Conservation (phyloP, 257 asterid species). For the Schizonepeta tenuifolia region DNA sequence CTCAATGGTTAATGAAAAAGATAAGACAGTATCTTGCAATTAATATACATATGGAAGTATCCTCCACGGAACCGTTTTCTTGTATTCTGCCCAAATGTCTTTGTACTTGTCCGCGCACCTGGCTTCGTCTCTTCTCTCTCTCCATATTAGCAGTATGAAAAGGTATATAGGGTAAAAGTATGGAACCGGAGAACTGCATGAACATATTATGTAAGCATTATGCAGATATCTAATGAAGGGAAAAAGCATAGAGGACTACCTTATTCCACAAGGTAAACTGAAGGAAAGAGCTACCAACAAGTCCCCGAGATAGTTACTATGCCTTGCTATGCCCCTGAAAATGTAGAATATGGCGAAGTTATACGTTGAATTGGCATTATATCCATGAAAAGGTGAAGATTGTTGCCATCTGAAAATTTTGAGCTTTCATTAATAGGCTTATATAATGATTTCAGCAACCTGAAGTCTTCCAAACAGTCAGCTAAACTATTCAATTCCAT, state of each 20-base stretch:
- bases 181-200: constrained; percentile 86
- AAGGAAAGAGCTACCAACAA: constrained; percentile 85
- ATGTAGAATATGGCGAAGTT: not conserved
- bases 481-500: not conserved
- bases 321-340: constrained; percentile 97
- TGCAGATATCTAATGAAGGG: not conserved
- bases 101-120: constrained; percentile 91
- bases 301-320: constrained; percentile 96
- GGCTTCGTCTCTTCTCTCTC: constrained; percentile 97
- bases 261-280: constrained; percentile 95
- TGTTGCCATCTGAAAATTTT: too few relatives aligned
- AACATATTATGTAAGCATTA: constrained; percentile 20
- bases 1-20: not conserved
- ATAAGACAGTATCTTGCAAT: not conserved
- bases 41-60: constrained; percentile 74
- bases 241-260: constrained; percentile 44
- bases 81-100: constrained; percentile 85
- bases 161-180: constrained; percentile 93
- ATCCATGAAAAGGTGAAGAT: not conserved
- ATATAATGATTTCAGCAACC: not conserved
- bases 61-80: constrained; percentile 36
- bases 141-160: constrained; percentile 84
- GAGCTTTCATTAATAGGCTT: not conserved
- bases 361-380: constrained; percentile 9
- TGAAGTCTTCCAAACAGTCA: constrained; percentile 10